phyloP scores from a whole-genome alignment of 2,329 filamentous ascomycete genomes.

The Fusarium tanahbumbuense region DNA sequence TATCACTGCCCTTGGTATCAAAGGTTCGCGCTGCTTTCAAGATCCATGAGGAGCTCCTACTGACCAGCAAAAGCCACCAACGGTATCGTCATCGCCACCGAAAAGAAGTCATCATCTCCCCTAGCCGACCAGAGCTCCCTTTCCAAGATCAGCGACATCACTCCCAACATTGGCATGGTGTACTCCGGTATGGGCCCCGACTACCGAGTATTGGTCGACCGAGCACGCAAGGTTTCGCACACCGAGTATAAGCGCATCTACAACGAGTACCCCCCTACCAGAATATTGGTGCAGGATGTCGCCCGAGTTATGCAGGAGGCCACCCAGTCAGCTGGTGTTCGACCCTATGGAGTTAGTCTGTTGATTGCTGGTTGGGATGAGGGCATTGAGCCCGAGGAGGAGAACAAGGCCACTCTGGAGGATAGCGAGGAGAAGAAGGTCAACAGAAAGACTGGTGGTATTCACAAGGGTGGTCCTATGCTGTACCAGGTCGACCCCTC shows the following conservation, averaged over 20 bases:
- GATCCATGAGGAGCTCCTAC: conserved; percentile 7
- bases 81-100: conserved; percentile 97
- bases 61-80: conserved; percentile 79
- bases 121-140: conserved; percentile 95
- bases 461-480: conserved; percentile 95
- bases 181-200: conserved; percentile 99
- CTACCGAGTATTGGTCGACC: conserved; percentile 97
- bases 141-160: conserved; percentile 97
- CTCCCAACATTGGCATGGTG: conserved; percentile 99
- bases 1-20: conserved; percentile 97
- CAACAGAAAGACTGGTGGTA: conserved; percentile 90
- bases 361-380: conserved; percentile 98
- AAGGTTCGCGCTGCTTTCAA: conserved; percentile 70
- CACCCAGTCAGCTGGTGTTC: conserved; percentile 96
- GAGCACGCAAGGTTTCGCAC: conserved; percentile 97
- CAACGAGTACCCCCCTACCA: conserved; percentile 99
- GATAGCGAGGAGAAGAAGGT: conserved; percentile 77
- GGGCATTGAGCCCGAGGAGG: conserved; percentile 87
- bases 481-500: conserved; percentile 99
- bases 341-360: conserved; percentile 95
- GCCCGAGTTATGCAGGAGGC: conserved; percentile 98
- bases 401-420: conserved; percentile 61
- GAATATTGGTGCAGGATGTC: conserved; percentile 98
- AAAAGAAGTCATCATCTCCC: conserved; percentile 99
- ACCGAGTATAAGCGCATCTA: conserved; percentile 99